Evolutionary conservation across 2,329 filamentous ascomycete genomes (phyloP).

Genomic region (Fusarium penzigii): DNA sequence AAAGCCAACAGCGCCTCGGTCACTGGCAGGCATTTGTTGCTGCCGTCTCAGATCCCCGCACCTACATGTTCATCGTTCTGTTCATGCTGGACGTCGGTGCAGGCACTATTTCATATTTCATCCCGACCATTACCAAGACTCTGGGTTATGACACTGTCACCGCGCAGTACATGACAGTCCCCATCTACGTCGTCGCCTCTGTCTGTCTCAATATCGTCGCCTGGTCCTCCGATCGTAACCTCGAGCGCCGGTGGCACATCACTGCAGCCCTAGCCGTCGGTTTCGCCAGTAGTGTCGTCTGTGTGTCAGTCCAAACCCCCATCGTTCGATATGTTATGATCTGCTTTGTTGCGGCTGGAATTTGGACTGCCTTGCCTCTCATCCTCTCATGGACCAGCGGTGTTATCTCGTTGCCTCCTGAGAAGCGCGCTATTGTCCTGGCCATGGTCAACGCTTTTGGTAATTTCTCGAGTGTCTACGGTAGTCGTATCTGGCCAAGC

Average conservation of each 20-base stretch:
- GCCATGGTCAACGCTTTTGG: constrained; percentile 11
- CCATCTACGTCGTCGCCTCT: constrained; percentile 2
- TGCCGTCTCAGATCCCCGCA: constrained; percentile 20
- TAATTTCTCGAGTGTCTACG: constrained; percentile 9
- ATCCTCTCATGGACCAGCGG: constrained; percentile 18
- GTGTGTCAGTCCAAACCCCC: not conserved
- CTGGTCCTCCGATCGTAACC: constrained; percentile 9
- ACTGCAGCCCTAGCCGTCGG: not conserved
- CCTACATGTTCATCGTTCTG: constrained; percentile 48
- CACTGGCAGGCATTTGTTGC: constrained; percentile 13
- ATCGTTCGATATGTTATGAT: constrained; percentile 16
- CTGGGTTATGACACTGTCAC: constrained; percentile 46
- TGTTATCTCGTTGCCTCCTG: not conserved
- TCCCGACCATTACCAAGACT: constrained; percentile 50
- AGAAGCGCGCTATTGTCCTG: constrained; percentile 10
- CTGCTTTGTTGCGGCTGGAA: constrained; percentile 5
- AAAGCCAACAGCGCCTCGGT: not conserved
- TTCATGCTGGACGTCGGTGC: constrained; percentile 51
- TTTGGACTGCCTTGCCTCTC: constrained; percentile 6
- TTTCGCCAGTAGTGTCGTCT: constrained; percentile 4
- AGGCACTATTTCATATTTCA: constrained; percentile 54
- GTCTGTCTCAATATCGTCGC: constrained; percentile 2
- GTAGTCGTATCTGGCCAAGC: constrained; percentile 9
- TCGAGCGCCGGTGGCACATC: constrained; percentile 7
- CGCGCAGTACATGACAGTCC: constrained; percentile 29